Evolutionary conservation across 441 rosid species (phyloP).

Genomic region (Aquilaria agallochum): DNA sequence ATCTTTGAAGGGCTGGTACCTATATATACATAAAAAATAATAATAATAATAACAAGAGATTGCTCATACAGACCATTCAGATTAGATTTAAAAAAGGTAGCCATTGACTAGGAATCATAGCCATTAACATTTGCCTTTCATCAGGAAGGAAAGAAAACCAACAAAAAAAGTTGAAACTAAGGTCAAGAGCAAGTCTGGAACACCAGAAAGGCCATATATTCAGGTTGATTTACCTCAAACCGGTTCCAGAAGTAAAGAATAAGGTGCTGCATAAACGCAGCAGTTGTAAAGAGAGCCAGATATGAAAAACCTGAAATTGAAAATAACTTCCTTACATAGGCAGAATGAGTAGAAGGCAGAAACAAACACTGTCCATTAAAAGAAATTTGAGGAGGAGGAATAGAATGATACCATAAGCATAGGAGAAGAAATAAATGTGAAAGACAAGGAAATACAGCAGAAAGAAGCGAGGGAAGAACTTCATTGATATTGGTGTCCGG

Average conservation of each 20-base stretch:
- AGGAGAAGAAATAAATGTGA: constrained; percentile 97
- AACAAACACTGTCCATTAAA: constrained; percentile 5
- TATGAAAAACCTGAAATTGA: constrained; percentile 78
- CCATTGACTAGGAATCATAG: no score
- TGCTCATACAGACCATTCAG: no score
- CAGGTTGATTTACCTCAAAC: constrained; percentile 60
- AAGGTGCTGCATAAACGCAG: constrained; percentile 93
- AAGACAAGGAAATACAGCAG: constrained; percentile 94
- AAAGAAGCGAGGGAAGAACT: constrained; percentile 98
- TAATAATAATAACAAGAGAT: background rate
- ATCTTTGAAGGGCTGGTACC: constrained; percentile 95
- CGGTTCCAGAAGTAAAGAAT: constrained; percentile 97
- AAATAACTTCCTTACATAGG: background rate
- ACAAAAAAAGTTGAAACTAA: no score
- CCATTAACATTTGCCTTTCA: no score
- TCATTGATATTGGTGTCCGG: constrained; percentile 96
- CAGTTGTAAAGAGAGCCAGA: constrained; percentile 78
- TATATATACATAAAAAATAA: constrained; percentile 11
- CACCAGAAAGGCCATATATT: no score
- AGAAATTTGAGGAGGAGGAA: background rate
- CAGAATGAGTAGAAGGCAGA: background rate
- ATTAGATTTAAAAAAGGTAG: no score
- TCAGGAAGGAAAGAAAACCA: no score
- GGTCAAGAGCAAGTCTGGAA: no score
- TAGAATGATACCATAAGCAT: constrained; percentile 63